Conservation (phyloP, 2,329 filamentous ascomycete genomes). For the Nigrospora osmanthi region DNA sequence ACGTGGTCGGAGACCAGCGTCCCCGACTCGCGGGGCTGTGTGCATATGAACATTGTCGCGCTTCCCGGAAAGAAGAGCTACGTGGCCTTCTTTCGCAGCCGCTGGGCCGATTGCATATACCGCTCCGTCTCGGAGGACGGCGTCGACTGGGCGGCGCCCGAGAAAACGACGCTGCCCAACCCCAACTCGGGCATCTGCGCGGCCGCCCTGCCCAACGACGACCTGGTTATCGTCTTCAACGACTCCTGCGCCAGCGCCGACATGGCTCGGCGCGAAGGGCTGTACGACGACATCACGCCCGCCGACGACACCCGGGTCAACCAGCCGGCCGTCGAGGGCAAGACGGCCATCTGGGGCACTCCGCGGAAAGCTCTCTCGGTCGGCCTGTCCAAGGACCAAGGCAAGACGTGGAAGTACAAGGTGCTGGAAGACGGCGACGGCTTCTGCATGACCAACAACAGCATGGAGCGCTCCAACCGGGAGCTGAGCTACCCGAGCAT, state of each 20-base stretch:
- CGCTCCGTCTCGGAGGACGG: slow-evolving; percentile 29
- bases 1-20: slow-evolving; percentile 30
- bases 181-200: slow-evolving; percentile 34
- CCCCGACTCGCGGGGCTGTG: slow-evolving; percentile 26
- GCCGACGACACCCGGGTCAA: slow-evolving; percentile 29
- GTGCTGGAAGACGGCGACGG: slow-evolving; percentile 35
- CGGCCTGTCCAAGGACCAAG: slow-evolving; percentile 25
- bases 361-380: slow-evolving; percentile 26
- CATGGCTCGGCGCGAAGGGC: slow-evolving; percentile 25
- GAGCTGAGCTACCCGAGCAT: slow-evolving; percentile 37
- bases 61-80: slow-evolving; percentile 17
- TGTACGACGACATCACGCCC: slow-evolving; percentile 36
- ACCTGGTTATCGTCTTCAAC: slow-evolving; percentile 30
- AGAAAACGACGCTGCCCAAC: slow-evolving; percentile 28
- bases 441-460: slow-evolving; percentile 37
- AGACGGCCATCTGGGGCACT: slow-evolving; percentile 34
- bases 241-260: slow-evolving; percentile 24
- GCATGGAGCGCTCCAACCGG: slow-evolving; percentile 28
- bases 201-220: slow-evolving; percentile 25
- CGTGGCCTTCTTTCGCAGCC: slow-evolving; percentile 30
- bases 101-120: slow-evolving; percentile 36
- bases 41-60: slow-evolving; percentile 34
- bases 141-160: slow-evolving; percentile 26
- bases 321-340: slow-evolving; percentile 24
- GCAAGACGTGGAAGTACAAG: slow-evolving; percentile 26